phyloP scores from a whole-genome alignment of 2,329 filamentous ascomycete species.

The Trichophyton simii region DNA sequence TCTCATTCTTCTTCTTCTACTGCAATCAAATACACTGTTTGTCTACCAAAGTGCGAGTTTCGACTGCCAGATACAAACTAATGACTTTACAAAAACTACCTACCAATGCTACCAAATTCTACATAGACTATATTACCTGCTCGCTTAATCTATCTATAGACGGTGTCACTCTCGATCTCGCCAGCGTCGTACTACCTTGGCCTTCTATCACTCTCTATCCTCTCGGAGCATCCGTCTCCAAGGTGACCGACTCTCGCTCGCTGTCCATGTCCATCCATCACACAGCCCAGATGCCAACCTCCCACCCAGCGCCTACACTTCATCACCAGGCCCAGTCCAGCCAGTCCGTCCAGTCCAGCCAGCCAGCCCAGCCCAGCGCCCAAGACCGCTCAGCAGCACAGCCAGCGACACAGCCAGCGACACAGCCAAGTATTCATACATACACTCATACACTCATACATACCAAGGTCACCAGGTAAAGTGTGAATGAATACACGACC shows the following conservation, averaged over 20 bases:
- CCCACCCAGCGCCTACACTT: neutral
- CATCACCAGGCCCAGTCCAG: neutral
- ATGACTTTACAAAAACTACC: too few relatives aligned
- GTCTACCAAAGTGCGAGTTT: too few relatives aligned
- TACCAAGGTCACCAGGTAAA: too few relatives aligned
- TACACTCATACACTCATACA: too few relatives aligned
- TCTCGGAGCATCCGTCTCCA: neutral
- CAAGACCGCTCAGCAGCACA: neutral
- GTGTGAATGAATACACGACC: neutral
- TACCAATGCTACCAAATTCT: too few relatives aligned
- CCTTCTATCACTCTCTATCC: neutral
- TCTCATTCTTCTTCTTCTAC: neutral
- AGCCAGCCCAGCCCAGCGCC: neutral
- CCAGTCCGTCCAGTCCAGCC: too few relatives aligned
- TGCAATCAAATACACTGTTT: neutral
- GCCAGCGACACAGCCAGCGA: too few relatives aligned
- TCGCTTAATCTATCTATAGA: neutral
- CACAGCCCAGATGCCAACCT: neutral
- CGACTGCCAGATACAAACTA: too few relatives aligned
- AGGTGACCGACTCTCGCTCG: neutral
- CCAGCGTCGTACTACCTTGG: neutral
- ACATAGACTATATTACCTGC: too few relatives aligned
- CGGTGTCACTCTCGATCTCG: neutral
- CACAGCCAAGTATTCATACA: neutral
- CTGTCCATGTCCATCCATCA: too few relatives aligned